Evolutionary conservation across 2,329 filamentous ascomycete genomes (phyloP), one percentile per base, ranked within the genome.

Genomic region (Hortaea werneckii): DNA sequence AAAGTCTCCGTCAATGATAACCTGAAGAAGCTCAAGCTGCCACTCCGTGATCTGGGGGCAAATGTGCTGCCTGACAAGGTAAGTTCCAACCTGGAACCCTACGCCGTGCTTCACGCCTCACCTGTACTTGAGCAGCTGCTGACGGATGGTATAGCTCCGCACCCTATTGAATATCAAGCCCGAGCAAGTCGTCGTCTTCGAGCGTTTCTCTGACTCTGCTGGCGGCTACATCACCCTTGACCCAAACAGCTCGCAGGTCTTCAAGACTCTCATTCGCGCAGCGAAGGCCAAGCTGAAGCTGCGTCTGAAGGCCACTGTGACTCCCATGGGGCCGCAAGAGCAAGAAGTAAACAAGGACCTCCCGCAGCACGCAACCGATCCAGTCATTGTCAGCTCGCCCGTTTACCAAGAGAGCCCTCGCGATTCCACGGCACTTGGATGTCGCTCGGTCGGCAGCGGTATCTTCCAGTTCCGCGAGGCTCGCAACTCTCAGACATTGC

Each of bases 271-370:
- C 37, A 90, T 92, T 65, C 84, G 92, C 59, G 92, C 92, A 55
- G 92, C 92, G 53, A 98, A 95, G 74, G 92, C 92, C 34, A 98
- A 98, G 76, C 81, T 89, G 54, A 98, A 96, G 81, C 82, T 98
- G 57, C 89, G 92, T 67, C 78, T 98, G 49, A 86, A 60, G 53
- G 62, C 60, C 4, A 62, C 62, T n/a, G 58, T 63, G 40, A 55
- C 55, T 5, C 55, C 60, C 9, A 49, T 52, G 38, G 46, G 45
- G 32, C 35, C 39, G 32, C 40, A 51, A 9, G 50, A 54, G 45
- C 43, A 54, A 43, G 48, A 29, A 27, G 5, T 39, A 11, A 50
- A 47, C 29, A 49, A 40, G 37, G 44, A 49, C 44, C 45, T 43
- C n/a, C 29, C 48, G 7, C 41, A 50, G 37, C 54, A 54, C 45